phyloP scores from a whole-genome alignment of 148 eudicot genomes.

The Vaccinium macrocarpon region DNA sequence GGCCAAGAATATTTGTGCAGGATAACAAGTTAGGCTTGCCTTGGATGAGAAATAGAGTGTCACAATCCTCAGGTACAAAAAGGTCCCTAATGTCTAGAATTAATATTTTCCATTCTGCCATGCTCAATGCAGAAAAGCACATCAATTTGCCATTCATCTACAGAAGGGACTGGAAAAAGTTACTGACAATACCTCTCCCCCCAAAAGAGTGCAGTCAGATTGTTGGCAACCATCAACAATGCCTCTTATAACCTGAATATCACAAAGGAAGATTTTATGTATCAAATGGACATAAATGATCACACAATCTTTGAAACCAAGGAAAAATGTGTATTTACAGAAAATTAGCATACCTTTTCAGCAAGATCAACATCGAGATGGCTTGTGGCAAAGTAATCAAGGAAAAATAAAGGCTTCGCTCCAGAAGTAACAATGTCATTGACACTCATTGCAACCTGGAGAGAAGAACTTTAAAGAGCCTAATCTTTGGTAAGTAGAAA shows the following conservation, averaged over 20 bases:
- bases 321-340: background rate
- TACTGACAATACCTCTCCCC: constrained; percentile 79
- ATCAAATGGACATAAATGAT: background rate
- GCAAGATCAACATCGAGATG: constrained; percentile 93
- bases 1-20: background rate
- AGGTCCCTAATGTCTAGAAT: background rate
- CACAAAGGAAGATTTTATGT: background rate
- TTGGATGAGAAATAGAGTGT: background rate
- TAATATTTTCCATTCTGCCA: background rate
- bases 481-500: background rate
- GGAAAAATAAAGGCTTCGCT: constrained; percentile 88
- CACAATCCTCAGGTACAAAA: background rate
- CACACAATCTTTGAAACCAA: background rate
- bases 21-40: background rate
- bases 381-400: constrained; percentile 96
- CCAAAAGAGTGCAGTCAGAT: constrained; percentile 82
- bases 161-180: background rate
- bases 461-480: constrained; percentile 5
- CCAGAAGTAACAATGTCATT: constrained; percentile 96
- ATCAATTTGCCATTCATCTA: background rate
- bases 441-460: constrained; percentile 98
- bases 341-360: constrained; percentile 52
- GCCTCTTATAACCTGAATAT: constrained; percentile 79
- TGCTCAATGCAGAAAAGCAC: background rate
- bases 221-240: constrained; percentile 92